A percentile compares a stretch with the other conserved stretches of the same genome.
These are phyloP conservation scores for Tardiomyces depauwii DNA, from an alignment of 1,139 yeast species.

Conservation along the genomic window DNA sequence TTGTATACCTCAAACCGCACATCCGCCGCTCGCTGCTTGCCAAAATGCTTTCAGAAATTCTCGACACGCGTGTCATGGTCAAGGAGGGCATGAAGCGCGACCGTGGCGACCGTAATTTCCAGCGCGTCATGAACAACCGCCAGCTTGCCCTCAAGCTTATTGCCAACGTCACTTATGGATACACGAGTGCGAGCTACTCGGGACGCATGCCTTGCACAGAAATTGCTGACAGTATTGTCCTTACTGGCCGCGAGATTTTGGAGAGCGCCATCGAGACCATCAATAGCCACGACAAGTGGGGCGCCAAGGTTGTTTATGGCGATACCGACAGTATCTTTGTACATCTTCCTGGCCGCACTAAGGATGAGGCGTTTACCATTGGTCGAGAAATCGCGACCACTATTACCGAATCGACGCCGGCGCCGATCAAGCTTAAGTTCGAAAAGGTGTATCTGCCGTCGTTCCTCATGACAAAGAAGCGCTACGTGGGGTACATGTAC, in stretches of 20 bases:
- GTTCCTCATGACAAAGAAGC: constrained; percentile 68
- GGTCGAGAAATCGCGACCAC: constrained; percentile 59
- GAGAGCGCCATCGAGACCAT: constrained; percentile 60
- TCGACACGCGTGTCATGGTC: constrained; percentile 69
- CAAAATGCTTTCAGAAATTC: constrained; percentile 72
- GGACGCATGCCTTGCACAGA: constrained; percentile 98
- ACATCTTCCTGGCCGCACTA: constrained; percentile 73
- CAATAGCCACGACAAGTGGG: constrained; percentile 50
- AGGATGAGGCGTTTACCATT: constrained; percentile 61
- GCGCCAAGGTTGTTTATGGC: constrained; percentile 91
- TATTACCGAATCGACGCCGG: constrained; percentile 62
- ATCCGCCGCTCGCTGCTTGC: constrained; percentile 67
- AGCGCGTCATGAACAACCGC: constrained; percentile 55
- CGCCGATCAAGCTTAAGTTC: constrained; percentile 72
- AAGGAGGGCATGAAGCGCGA: constrained; percentile 56
- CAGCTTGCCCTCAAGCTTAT: constrained; percentile 82
- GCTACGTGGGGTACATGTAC: constrained; percentile 81
- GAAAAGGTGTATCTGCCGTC: constrained; percentile 91
- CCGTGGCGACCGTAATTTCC: constrained; percentile 33
- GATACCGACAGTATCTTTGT: constrained; percentile 93
- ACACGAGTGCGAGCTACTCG: constrained; percentile 86
- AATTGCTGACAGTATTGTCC: constrained; percentile 87
- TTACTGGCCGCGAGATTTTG: constrained; percentile 79
- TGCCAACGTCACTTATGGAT: constrained; percentile 95
- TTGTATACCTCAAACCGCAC: constrained; percentile 55